Conservation (phyloP, 805 yeast species). For the Pichia exigua region DNA sequence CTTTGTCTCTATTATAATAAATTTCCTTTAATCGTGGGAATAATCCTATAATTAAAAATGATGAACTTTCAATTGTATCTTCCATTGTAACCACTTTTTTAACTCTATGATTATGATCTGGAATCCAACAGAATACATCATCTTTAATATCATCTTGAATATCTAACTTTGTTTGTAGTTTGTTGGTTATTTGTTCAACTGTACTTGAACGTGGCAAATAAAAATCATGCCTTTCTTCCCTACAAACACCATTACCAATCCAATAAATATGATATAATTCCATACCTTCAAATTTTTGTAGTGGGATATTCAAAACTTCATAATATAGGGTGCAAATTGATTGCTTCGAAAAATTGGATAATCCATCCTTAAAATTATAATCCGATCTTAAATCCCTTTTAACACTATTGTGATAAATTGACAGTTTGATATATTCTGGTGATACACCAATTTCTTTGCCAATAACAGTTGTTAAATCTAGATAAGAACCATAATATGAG, state of each 20-base stretch:
- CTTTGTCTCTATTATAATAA: slow-evolving; percentile 20
- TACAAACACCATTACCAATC: slow-evolving; percentile 65
- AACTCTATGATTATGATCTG: slow-evolving; percentile 26
- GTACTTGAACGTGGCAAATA: slow-evolving; percentile 58
- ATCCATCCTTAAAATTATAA: slow-evolving; percentile 26
- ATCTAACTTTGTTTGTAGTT: slow-evolving; percentile 47
- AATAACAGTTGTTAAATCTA: slow-evolving; percentile 53
- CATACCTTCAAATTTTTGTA: slow-evolving; percentile 73
- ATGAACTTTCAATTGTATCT: slow-evolving; percentile 32
- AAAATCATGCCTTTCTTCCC: slow-evolving; percentile 61
- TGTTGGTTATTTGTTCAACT: slow-evolving; percentile 45
- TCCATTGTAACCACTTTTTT: slow-evolving; percentile 28
- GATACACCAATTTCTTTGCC: slow-evolving; percentile 47
- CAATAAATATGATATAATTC: slow-evolving; percentile 58
- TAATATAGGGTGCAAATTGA: slow-evolving; percentile 49
- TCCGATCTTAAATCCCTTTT: slow-evolving; percentile 42
- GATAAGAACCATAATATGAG: slow-evolving; percentile 50
- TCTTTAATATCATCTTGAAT: slow-evolving; percentile 40
- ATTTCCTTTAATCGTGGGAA: slow-evolving; percentile 30
- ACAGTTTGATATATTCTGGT: slow-evolving; percentile 57
- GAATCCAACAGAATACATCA: slow-evolving; percentile 52
- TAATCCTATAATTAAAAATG: slow-evolving; percentile 40
- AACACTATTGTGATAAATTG: slow-evolving; percentile 51
- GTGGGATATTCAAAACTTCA: slow-evolving; percentile 67
- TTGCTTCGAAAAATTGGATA: slow-evolving; percentile 38